Percentiles rank a stretch among this genome's conserved stretches.
These are phyloP conservation scores for Botrytis cinerea DNA, from an alignment of 2,329 filamentous ascomycete genomes.

Conservation along the genomic window DNA sequence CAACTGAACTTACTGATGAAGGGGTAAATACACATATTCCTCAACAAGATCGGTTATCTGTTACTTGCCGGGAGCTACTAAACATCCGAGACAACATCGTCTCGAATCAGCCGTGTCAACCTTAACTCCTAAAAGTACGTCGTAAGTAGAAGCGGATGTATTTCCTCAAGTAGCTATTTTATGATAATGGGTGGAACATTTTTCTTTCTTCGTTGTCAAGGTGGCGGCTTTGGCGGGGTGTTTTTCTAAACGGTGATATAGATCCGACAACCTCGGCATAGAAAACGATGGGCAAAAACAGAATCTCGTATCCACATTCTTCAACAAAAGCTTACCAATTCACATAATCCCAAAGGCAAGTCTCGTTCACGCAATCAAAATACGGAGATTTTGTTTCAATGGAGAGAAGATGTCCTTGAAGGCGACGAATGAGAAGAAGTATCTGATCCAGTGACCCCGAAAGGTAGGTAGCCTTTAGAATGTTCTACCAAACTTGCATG, in stretches of 20 bases:
- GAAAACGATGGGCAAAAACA: neutral
- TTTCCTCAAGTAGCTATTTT: constrained; percentile 11
- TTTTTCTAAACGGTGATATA: neutral
- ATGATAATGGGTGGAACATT: constrained; percentile 4
- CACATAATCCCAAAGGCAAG: neutral
- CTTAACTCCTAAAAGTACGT: neutral
- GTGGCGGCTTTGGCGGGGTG: constrained; percentile 19
- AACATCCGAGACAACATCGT: neutral
- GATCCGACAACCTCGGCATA: constrained; percentile 15
- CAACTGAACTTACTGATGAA: neutral
- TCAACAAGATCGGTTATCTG: neutral
- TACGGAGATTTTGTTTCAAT: constrained; percentile 11
- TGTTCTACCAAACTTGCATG: neutral
- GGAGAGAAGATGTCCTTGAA: constrained; percentile 16
- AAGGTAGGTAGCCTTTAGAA: neutral
- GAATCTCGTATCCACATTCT: constrained; percentile 10
- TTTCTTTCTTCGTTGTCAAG: neutral
- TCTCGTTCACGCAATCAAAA: neutral
- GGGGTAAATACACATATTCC: neutral
- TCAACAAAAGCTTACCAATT: constrained; percentile 20
- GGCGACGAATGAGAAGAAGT: constrained; percentile 1
- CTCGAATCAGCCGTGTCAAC: neutral
- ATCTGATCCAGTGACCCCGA: neutral
- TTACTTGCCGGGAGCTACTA: neutral
- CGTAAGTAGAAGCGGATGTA: neutral